Evolutionary conservation across 2,329 filamentous ascomycete genomes (phyloP).

Genomic region (Beauveria asiatica): DNA sequence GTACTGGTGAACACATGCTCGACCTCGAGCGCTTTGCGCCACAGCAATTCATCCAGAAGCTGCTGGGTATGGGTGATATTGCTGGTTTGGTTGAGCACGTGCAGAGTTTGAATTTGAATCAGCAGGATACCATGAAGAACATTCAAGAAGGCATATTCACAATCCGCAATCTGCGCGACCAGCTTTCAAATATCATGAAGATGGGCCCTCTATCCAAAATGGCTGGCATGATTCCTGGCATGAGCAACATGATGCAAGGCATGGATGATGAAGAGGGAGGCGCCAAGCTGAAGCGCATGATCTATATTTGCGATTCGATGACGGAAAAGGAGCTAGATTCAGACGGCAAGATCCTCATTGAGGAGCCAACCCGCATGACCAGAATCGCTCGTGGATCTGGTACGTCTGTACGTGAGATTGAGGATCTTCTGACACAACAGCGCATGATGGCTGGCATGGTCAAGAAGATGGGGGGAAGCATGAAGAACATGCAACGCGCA

Average conservation of each 20-base stretch:
- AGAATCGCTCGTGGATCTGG: slow-evolving; percentile 83
- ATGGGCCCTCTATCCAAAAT: slow-evolving; percentile 97
- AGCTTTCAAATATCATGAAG: slow-evolving; percentile 98
- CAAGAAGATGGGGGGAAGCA: slow-evolving; percentile 96
- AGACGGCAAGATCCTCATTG: slow-evolving; percentile 88
- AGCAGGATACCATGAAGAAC: slow-evolving; percentile 99
- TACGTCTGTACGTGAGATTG: slow-evolving; percentile 84
- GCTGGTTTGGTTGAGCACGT: slow-evolving; percentile 92
- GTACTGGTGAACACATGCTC: slow-evolving; percentile 94
- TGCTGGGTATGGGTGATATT: slow-evolving; percentile 97
- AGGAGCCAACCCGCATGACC: slow-evolving; percentile 88
- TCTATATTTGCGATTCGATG: slow-evolving; percentile 98
- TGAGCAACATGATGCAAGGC: slow-evolving; percentile 86
- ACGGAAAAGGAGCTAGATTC: slow-evolving; percentile 91
- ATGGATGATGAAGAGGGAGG: slow-evolving; percentile 98
- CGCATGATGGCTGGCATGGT: slow-evolving; percentile 99
- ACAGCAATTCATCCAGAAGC: slow-evolving; percentile 84
- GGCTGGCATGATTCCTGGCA: slow-evolving; percentile 96
- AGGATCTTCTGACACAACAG: slow-evolving; percentile 95
- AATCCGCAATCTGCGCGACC: slow-evolving; percentile 85
- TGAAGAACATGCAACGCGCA: slow-evolving; percentile 94
- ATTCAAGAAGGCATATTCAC: slow-evolving; percentile 96
- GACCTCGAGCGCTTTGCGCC: slow-evolving; percentile 91
- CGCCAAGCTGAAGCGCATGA: slow-evolving; percentile 91
- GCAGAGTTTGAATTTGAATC: slow-evolving; percentile 87